Evolutionary conservation across 768 basidiomycete genomes (phyloP).

Genomic region (Mycena olivaceomarginata): DNA sequence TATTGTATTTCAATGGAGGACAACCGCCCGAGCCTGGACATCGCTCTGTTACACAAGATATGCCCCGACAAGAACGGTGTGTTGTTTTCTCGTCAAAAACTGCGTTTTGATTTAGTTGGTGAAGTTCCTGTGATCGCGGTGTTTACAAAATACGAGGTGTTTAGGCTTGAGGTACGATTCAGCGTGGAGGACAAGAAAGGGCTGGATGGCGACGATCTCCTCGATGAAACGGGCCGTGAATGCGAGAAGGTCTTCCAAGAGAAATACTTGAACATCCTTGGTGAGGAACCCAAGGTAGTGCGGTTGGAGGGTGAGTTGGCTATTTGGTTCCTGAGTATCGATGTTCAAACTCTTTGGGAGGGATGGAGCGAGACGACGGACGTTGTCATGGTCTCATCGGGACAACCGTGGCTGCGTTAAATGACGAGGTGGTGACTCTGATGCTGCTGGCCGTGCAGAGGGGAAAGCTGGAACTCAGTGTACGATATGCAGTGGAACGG

Average conservation of each 20-base stretch:
- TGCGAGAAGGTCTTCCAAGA: neutral
- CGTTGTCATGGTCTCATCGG: neutral
- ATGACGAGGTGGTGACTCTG: neutral
- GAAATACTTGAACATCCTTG: neutral
- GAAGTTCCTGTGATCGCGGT: neutral
- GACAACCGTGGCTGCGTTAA: conserved; percentile 7
- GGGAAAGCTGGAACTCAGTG: conserved; percentile 4
- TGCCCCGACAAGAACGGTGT: conserved; percentile 7
- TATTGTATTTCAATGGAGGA: conserved; percentile 11
- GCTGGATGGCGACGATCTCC: too few relatives aligned
- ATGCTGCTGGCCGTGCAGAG: conserved; percentile 12
- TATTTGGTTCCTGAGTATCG: neutral
- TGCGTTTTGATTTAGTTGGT: neutral
- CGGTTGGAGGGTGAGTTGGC: neutral
- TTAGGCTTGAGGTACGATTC: neutral
- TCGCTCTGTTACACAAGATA: conserved; percentile 5
- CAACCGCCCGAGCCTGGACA: neutral
- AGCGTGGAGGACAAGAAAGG: neutral
- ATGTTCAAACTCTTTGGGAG: neutral
- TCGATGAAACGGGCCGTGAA: neutral
- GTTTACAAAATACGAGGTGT: neutral
- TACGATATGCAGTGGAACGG: neutral
- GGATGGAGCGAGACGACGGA: neutral
- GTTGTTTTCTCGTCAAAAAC: neutral
- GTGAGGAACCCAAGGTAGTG: neutral